Percentiles rank a stretch among this genome's conserved stretches.
Evolutionary conservation across 2,329 filamentous ascomycete genomes (phyloP).

Genomic region (Scleromitrula shiraiana): DNA sequence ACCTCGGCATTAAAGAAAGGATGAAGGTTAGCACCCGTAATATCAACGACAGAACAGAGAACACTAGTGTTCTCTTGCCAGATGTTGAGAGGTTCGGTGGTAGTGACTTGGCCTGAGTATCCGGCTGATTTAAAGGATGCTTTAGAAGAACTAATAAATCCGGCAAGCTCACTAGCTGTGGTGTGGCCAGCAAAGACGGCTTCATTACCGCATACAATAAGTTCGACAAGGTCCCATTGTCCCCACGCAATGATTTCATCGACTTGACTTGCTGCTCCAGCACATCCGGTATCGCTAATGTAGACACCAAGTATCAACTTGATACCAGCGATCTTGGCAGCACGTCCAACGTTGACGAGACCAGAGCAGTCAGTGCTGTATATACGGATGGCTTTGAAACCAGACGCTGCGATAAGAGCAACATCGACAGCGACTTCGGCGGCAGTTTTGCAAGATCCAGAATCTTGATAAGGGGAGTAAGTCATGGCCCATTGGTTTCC

Average conservation of each 20-base stretch:
- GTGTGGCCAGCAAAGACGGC: constrained; percentile 69
- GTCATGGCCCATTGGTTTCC: constrained; percentile 59
- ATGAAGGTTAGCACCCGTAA: constrained; percentile 82
- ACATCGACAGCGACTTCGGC: constrained; percentile 54
- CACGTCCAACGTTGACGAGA: constrained; percentile 65
- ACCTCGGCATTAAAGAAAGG: constrained; percentile 81
- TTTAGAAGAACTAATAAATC: constrained; percentile 63
- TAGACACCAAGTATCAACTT: constrained; percentile 84
- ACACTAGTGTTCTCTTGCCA: constrained; percentile 55
- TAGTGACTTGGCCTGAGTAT: constrained; percentile 71
- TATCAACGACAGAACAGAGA: constrained; percentile 68
- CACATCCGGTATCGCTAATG: constrained; percentile 56
- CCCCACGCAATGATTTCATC: constrained; percentile 62
- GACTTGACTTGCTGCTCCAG: constrained; percentile 60
- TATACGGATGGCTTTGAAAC: constrained; percentile 66
- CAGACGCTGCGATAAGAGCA: constrained; percentile 50
- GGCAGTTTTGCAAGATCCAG: constrained; percentile 57
- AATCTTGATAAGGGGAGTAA: constrained; percentile 63
- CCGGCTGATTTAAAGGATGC: constrained; percentile 51
- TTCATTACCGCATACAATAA: constrained; percentile 88
- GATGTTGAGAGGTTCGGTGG: constrained; percentile 75
- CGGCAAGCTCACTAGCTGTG: constrained; percentile 54
- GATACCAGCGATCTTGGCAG: constrained; percentile 57
- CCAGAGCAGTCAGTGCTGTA: constrained; percentile 90
- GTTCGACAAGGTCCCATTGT: constrained; percentile 66